Percentiles rank a stretch among this genome's conserved stretches.
These are phyloP conservation scores for Sporothrix globosa DNA, from an alignment of 2,329 filamentous ascomycete genomes.

Conservation along the genomic window DNA sequence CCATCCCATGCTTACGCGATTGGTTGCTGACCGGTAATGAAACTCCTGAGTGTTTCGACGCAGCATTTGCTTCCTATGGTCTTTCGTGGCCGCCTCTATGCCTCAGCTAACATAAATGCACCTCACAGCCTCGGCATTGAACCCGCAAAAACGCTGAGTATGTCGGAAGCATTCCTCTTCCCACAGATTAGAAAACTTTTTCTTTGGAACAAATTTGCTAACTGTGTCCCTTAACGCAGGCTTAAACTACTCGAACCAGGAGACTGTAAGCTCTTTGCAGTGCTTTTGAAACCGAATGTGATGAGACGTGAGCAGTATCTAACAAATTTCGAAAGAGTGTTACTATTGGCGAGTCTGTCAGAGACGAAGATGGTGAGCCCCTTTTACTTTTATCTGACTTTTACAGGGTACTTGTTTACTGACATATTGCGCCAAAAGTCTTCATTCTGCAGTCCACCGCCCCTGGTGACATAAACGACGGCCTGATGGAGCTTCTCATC, in stretches of 20 bases:
- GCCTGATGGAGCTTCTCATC: slow-evolving; percentile 96
- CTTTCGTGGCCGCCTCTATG: neutral
- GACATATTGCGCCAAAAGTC: slow-evolving; percentile 45
- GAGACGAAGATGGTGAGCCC: slow-evolving; percentile 78
- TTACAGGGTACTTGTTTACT: too few relatives aligned
- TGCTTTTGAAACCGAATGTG: neutral
- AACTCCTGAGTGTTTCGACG: neutral
- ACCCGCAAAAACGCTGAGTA: slow-evolving; percentile 35
- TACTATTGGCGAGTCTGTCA: slow-evolving; percentile 91
- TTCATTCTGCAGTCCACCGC: slow-evolving; percentile 96
- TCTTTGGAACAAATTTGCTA: too few relatives aligned
- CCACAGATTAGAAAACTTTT: neutral
- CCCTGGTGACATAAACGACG: slow-evolving; percentile 96
- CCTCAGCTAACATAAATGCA: slow-evolving; percentile 14
- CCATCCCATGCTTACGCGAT: slow-evolving; percentile 46
- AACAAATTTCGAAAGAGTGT: slow-evolving; percentile 58
- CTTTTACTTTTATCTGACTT: neutral
- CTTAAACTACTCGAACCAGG: slow-evolving; percentile 83
- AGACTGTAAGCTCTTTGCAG: slow-evolving; percentile 53
- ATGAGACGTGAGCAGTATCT: neutral
- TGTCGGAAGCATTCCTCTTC: neutral
- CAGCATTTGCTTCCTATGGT: neutral
- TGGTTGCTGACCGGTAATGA: slow-evolving; percentile 47
- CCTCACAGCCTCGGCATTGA: slow-evolving; percentile 36
- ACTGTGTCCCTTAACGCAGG: slow-evolving; percentile 26